Evolutionary conservation across 1,139 yeast species (phyloP).

Genomic region (Blastobotrys elegans): DNA sequence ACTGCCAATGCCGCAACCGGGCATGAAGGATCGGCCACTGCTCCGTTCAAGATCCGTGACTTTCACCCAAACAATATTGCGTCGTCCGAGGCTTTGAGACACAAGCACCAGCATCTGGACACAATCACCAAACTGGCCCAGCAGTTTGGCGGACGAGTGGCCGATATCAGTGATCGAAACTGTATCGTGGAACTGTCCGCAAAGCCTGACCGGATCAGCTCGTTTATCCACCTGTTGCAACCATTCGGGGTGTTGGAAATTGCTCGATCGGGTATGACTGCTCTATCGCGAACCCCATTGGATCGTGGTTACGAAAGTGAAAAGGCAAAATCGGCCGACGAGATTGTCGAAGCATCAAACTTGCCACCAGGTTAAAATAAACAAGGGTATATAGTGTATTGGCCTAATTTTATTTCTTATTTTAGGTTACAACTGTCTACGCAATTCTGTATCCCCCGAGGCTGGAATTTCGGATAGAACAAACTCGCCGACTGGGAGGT

Average conservation of each 20-base stretch:
- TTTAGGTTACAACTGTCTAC: conserved; percentile 1
- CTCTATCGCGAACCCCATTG: conserved; percentile 91
- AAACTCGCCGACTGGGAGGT: conserved; percentile 40
- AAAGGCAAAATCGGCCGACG: conserved; percentile 56
- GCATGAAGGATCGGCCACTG: conserved; percentile 18
- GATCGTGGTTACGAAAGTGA: conserved; percentile 44
- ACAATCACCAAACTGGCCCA: conserved; percentile 75
- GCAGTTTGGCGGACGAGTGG: conserved; percentile 89
- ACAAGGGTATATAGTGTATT: neutral
- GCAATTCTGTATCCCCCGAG: conserved; percentile 11
- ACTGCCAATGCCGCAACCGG: conserved; percentile 30
- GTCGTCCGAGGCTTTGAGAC: conserved; percentile 89
- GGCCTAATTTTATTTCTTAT: no score
- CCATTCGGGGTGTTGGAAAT: conserved; percentile 96
- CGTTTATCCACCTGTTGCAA: conserved; percentile 81
- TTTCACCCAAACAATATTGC: conserved; percentile 86
- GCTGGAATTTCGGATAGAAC: conserved; percentile 30
- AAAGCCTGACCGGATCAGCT: conserved; percentile 82
- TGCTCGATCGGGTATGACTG: conserved; percentile 98
- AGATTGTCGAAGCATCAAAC: conserved; percentile 42
- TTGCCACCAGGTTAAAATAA: conserved; percentile 80
- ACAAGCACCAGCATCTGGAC: conserved; percentile 82
- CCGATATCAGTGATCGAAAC: conserved; percentile 88
- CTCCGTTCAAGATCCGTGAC: conserved; percentile 27
- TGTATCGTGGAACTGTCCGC: conserved; percentile 93